Conservation (phyloP, 306 rosid genomes). For the Vigna radiata region DNA sequence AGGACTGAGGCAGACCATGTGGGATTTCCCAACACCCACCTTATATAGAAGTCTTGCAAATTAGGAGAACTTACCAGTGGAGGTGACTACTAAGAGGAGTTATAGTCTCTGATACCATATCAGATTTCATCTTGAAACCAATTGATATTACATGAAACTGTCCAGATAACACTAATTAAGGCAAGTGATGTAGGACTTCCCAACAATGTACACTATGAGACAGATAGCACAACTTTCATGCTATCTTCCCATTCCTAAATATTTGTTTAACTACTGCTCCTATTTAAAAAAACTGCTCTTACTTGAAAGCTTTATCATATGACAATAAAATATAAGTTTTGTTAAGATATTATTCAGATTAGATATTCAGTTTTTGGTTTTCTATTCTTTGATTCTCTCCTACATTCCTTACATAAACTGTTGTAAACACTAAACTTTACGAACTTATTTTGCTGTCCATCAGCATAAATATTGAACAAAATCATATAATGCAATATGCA, state of each 20-base stretch:
- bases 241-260: conserved; percentile 25
- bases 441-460: neutral
- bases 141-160: too few relatives aligned
- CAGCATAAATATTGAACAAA: neutral
- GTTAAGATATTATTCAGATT: neutral
- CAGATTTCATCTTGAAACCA: too few relatives aligned
- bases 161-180: too few relatives aligned
- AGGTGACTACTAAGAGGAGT: too few relatives aligned
- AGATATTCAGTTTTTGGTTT: neutral
- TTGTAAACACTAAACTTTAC: neutral
- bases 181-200: neutral
- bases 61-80: too few relatives aligned
- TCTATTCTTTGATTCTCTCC: neutral
- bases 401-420: neutral
- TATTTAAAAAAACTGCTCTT: neutral
- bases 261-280: neutral
- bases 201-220: neutral
- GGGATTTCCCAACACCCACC: too few relatives aligned
- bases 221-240: neutral
- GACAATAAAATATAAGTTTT: conserved; percentile 11
- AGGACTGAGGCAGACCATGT: too few relatives aligned
- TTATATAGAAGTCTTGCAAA: too few relatives aligned
- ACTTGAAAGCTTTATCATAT: conserved; percentile 16
- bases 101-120: too few relatives aligned
- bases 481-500: neutral